Evolutionary conservation across 495 filamentous ascomycete genomes (phyloP), one percentile per base, ranked within the genome.

Genomic region (Eremomyces bilateralis): DNA sequence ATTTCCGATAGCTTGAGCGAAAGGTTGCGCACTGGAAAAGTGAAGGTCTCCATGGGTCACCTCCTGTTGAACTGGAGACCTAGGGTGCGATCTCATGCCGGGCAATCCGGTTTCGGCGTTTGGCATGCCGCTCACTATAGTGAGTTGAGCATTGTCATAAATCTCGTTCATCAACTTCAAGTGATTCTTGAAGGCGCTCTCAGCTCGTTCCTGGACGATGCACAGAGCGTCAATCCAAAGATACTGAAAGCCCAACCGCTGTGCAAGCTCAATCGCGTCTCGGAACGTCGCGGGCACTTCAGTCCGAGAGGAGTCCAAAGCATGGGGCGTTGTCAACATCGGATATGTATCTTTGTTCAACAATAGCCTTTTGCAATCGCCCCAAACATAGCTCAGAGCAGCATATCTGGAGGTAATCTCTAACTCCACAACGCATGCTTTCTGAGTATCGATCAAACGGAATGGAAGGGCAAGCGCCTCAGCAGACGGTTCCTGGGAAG

Each of bases 221-320:
- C 42, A 44, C 16, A 41, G 19, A 11, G 15, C 5, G 22, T 42
- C 39, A 13, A 46, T 46, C 43, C 43, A 46, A 5, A 46, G 31
- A 35, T 43, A 46, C 4, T 15, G 27, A 4, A 34, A 4, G 8
- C 40, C 37, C 4, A 45, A 20, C 5, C 4, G 5, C 13, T 19
- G 10, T 3, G 34, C 21, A 27, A 42, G 18, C 2, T 11, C 8
- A 1, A 45, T 22, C 15, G 42, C 42, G 29, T 45, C 42, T n/a
- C 13, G 19, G 24, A 42, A 38, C 1, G 42, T 41, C 20, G 29
- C 20, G 2, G 44, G 34, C 4, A 47, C 16, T 11, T 27, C 8
- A 13, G 6, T 6, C 24, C 24, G 13, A 6, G 6, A 6, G 6
- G 8, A 13, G 6, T 27, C 13, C 24, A 27, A 27, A 27, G 24